phyloP scores from a whole-genome alignment of 2,329 filamentous ascomycete genomes.

The Claviceps pazoutovae region DNA sequence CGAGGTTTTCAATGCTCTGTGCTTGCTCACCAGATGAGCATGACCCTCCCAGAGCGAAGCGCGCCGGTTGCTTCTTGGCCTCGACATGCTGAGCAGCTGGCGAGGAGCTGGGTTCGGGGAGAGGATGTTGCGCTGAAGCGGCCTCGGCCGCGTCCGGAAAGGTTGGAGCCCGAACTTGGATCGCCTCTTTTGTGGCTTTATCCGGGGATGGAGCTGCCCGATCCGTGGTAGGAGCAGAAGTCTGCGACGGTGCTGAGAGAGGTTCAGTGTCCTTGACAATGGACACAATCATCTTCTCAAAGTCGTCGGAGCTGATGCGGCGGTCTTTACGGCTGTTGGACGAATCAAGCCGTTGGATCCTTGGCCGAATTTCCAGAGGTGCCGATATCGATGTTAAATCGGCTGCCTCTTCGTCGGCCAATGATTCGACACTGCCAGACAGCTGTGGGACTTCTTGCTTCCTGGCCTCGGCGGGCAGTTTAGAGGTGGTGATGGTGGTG shows the following conservation, averaged over 20 bases:
- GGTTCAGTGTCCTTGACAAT: slow-evolving; percentile 77
- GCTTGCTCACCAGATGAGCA: slow-evolving; percentile 55
- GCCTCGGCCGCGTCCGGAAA: slow-evolving; percentile 34
- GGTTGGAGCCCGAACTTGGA: slow-evolving; percentile 56
- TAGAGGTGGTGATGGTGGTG: slow-evolving; percentile 30
- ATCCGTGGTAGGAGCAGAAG: slow-evolving; percentile 10
- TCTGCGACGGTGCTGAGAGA: slow-evolving; percentile 27
- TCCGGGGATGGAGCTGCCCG: too few species aligned
- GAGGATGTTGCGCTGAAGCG: slow-evolving; percentile 35
- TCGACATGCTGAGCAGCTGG: slow-evolving; percentile 53
- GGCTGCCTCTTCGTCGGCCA: slow-evolving; percentile 52
- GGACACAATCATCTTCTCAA: slow-evolving; percentile 86
- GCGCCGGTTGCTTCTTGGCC: slow-evolving; percentile 45
- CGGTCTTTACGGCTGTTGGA: slow-evolving; percentile 63
- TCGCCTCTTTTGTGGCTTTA: slow-evolving; percentile 14
- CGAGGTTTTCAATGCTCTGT: slow-evolving; percentile 30
- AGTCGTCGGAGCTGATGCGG: slow-evolving; percentile 82
- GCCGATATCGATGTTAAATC: slow-evolving; percentile 42
- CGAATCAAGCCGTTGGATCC: slow-evolving; percentile 58
- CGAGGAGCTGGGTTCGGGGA: slow-evolving; percentile 46
- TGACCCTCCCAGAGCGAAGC: slow-evolving; percentile 63
- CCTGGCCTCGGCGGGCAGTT: slow-evolving; percentile 28
- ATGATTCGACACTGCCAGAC: slow-evolving; percentile 64
- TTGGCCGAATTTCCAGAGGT: slow-evolving; percentile 49
- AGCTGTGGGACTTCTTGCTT: slow-evolving; percentile 52